Conservation (phyloP, 164 flowering plant species). For the Taxillus chinensis region DNA sequence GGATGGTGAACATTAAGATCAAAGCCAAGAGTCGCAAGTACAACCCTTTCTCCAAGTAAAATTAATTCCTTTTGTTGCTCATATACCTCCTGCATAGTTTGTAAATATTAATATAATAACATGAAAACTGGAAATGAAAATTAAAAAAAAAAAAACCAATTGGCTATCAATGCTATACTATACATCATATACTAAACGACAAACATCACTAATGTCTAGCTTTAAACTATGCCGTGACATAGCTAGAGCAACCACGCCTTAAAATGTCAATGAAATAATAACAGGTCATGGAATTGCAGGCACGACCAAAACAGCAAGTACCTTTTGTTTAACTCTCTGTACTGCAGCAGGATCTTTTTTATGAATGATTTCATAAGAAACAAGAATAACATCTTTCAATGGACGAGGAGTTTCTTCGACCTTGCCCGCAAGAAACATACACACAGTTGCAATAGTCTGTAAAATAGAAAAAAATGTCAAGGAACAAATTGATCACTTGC, state of each 20-base stretch:
- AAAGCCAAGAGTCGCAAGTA: constrained; percentile 80
- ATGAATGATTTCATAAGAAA: constrained; percentile 67
- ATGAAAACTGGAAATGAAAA: not conserved
- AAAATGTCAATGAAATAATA: not conserved
- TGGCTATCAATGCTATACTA: too few species aligned
- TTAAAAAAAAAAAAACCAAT: too few species aligned
- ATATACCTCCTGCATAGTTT: constrained; percentile 58
- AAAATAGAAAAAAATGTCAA: not conserved
- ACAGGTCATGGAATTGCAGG: not conserved
- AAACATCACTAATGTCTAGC: too few species aligned
- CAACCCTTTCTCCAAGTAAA: constrained; percentile 69
- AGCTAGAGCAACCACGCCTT: not conserved
- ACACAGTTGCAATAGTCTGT: constrained; percentile 74
- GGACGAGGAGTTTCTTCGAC: constrained; percentile 86
- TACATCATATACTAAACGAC: too few species aligned
- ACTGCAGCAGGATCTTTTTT: constrained; percentile 66
- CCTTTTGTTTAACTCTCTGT: constrained; percentile 76
- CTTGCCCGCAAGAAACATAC: constrained; percentile 86
- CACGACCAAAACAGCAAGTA: constrained; percentile 10
- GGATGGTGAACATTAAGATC: constrained; percentile 81
- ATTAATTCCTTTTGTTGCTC: constrained; percentile 72
- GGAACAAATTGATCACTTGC: not conserved
- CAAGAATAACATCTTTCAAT: constrained; percentile 63
- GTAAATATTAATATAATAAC: not conserved
- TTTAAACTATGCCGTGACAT: too few species aligned